Evolutionary conservation across 352 stramenopile genomes (phyloP).

Genomic region (Phytophthora podocarpi): DNA sequence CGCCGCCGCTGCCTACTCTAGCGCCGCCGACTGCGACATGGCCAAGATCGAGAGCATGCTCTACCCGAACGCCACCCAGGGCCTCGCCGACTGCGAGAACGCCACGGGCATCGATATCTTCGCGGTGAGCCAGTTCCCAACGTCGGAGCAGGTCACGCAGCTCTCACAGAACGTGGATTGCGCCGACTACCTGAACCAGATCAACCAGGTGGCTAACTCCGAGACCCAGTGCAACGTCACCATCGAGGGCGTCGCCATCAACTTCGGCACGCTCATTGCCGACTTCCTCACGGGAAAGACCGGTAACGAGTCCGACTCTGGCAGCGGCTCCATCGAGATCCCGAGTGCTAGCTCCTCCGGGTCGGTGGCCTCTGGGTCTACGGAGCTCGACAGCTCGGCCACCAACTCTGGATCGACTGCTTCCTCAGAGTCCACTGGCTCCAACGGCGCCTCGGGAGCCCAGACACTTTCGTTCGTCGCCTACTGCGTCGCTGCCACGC

Average conservation of each 20-base stretch:
- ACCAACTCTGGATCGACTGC: slow-evolving; percentile 17
- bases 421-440: slow-evolving; percentile 5
- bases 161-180: slow-evolving; percentile 63
- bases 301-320: slow-evolving; percentile 62
- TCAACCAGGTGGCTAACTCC: slow-evolving; percentile 68
- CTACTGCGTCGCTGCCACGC: slow-evolving; percentile 12
- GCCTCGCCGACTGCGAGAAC: slow-evolving; percentile 45
- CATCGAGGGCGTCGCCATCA: slow-evolving; percentile 46
- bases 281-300: slow-evolving; percentile 66
- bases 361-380: slow-evolving; percentile 10
- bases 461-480: slow-evolving; percentile 21
- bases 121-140: slow-evolving; percentile 50
- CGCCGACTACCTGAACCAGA: slow-evolving; percentile 74
- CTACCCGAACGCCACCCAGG: slow-evolving; percentile 58
- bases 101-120: slow-evolving; percentile 69
- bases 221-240: slow-evolving; percentile 67
- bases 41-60: slow-evolving; percentile 55
- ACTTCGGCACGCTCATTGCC: slow-evolving; percentile 58
- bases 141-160: slow-evolving; percentile 51
- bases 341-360: slow-evolving; percentile 29
- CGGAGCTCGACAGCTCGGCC: slow-evolving; percentile 18
- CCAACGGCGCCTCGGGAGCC: neutral
- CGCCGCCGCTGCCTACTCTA: slow-evolving; percentile 28
- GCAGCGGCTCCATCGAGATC: slow-evolving; percentile 36
- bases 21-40: slow-evolving; percentile 53